Evolutionary conservation across 1,139 yeast genomes (phyloP).

Genomic region (Diutina pseudorugosa): DNA sequence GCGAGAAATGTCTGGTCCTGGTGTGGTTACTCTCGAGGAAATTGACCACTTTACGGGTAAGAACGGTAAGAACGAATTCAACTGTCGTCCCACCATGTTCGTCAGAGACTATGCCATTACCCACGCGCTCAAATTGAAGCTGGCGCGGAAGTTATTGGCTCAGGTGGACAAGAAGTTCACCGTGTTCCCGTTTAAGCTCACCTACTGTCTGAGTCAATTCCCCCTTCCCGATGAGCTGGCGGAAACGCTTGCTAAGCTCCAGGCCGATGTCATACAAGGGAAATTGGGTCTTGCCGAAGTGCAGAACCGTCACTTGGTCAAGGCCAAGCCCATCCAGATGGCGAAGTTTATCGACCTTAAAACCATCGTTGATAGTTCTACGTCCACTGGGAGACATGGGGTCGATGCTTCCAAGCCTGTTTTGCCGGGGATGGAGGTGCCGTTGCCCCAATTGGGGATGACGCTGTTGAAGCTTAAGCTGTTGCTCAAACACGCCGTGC

Average conservation of each 20-base stretch:
- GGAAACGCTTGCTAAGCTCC: conserved; percentile 23
- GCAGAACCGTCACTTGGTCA: conserved; percentile 67
- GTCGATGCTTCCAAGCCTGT: conserved; percentile 54
- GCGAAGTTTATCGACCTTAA: conserved; percentile 64
- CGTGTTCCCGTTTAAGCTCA: conserved; percentile 83
- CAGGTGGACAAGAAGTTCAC: conserved; percentile 64
- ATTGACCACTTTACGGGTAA: conserved; percentile 39
- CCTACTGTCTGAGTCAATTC: conserved; percentile 48
- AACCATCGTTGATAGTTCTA: conserved; percentile 45
- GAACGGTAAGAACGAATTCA: conserved; percentile 23
- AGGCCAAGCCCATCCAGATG: conserved; percentile 59
- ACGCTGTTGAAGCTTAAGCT: conserved; percentile 54
- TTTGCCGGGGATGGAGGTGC: conserved; percentile 62
- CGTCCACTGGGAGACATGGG: conserved; percentile 54
- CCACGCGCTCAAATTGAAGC: conserved; percentile 64
- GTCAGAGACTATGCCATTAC: conserved; percentile 76
- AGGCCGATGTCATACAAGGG: conserved; percentile 37
- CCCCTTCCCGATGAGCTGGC: conserved; percentile 34
- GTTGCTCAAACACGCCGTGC: conserved; percentile 40
- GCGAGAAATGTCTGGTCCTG: conserved; percentile 39
- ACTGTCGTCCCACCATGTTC: conserved; percentile 59
- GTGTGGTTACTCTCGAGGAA: conserved; percentile 54
- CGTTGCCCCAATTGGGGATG: conserved; percentile 59
- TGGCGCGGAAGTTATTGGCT: conserved; percentile 60
- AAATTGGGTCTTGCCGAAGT: conserved; percentile 78